These are phyloP conservation scores for Chaetomiaceae sp. DNA, from an alignment of 2,329 filamentous ascomycete genomes.

Conservation along the genomic window DNA sequence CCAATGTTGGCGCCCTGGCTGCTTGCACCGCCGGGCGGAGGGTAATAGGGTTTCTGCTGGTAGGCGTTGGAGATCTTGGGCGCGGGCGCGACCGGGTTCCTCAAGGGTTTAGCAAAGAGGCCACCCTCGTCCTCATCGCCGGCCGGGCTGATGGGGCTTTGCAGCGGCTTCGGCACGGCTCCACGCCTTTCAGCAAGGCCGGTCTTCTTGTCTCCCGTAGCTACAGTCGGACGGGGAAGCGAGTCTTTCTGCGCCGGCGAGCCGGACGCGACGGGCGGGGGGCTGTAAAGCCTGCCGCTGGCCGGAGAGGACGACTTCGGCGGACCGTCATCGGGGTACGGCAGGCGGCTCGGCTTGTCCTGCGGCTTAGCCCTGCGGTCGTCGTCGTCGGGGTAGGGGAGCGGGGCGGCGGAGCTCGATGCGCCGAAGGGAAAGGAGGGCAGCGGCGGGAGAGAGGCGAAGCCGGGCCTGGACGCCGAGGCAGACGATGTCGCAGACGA, in stretches of 20 bases:
- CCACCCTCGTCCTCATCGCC: constrained; percentile 59
- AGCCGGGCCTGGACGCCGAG: constrained; percentile 41
- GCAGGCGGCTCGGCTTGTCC: constrained; percentile 34
- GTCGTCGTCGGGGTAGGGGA: constrained; percentile 41
- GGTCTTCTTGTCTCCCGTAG: constrained; percentile 52
- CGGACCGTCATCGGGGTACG: constrained; percentile 32
- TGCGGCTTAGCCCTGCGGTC: constrained; percentile 23
- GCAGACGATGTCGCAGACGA: constrained; percentile 33
- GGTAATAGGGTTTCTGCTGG: constrained; percentile 55
- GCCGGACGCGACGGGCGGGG: constrained; percentile 29
- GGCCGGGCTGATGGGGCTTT: constrained; percentile 68
- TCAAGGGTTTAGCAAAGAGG: constrained; percentile 65
- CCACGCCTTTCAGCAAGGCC: constrained; percentile 76
- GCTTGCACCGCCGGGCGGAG: constrained; percentile 42
- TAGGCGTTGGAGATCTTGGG: constrained; percentile 40
- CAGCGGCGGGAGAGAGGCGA: constrained; percentile 24
- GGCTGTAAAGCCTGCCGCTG: constrained; percentile 31
- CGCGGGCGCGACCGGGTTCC: constrained; percentile 35
- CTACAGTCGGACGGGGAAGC: constrained; percentile 49
- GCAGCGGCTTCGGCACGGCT: constrained; percentile 73
- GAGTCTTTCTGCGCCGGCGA: constrained; percentile 43
- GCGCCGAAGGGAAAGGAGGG: constrained; percentile 58
- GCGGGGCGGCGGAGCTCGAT: constrained; percentile 60
- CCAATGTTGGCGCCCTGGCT: constrained; percentile 42
- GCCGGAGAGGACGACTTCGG: constrained; percentile 28